These are phyloP conservation scores for Curvularia lunata DNA, from an alignment of 2,329 filamentous ascomycete genomes.

Conservation along the genomic window DNA sequence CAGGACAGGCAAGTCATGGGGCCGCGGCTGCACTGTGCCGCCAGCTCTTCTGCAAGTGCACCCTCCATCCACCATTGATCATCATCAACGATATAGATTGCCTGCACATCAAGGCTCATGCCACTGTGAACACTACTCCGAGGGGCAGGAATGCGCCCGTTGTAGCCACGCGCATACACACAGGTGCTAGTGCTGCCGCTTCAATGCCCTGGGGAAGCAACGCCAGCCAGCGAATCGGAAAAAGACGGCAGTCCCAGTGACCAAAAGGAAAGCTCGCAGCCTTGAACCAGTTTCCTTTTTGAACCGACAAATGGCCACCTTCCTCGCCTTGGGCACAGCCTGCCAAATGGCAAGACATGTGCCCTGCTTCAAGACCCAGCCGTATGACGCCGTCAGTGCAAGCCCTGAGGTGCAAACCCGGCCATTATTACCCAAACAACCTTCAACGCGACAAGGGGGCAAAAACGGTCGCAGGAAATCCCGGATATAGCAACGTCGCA, in stretches of 20 bases:
- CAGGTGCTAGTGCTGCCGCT: neutral
- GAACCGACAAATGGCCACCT: neutral
- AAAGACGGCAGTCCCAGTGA: neutral
- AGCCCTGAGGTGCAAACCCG: neutral
- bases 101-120: conserved; percentile 2
- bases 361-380: neutral
- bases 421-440: neutral
- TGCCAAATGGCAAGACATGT: neutral
- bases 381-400: neutral
- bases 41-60: conserved; percentile 3
- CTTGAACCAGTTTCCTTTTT: neutral
- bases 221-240: conserved; percentile 11
- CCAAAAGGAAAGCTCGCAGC: neutral
- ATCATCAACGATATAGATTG: conserved; percentile 9
- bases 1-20: conserved; percentile 15
- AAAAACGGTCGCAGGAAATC: neutral
- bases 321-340: neutral
- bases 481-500: neutral
- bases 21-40: conserved; percentile 16
- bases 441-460: neutral
- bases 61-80: conserved; percentile 3
- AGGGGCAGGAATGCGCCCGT: neutral
- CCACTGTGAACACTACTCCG: neutral
- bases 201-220: neutral
- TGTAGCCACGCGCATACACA: neutral